Evolutionary conservation across 1,284 basidiomycete species (phyloP).

Genomic region (Cystobasidium slooffiae): DNA sequence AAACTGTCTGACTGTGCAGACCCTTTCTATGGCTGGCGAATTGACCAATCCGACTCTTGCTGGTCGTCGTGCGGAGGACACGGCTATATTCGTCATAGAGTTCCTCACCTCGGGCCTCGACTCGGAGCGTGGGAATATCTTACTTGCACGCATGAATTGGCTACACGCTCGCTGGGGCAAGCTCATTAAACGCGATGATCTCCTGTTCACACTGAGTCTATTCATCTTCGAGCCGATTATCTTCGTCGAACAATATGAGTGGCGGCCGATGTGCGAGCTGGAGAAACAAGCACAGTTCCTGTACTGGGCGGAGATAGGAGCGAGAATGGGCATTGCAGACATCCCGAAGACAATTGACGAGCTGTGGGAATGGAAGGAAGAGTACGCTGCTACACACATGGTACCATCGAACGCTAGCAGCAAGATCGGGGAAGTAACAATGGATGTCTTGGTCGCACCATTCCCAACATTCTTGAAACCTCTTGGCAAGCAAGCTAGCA

Average conservation of each 20-base stretch:
- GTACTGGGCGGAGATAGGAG: conserved; percentile 39
- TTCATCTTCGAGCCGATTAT: conserved; percentile 42
- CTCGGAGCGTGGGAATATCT: conserved; percentile 3
- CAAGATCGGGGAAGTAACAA: conserved; percentile 26
- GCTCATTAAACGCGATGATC: conserved; percentile 26
- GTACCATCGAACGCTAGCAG: conserved; percentile 15
- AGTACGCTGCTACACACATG: conserved; percentile 30
- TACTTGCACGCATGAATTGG: conserved; percentile 35
- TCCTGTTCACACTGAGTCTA: conserved; percentile 28
- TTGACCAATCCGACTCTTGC: conserved; percentile 4
- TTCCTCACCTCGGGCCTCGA: conserved; percentile 34
- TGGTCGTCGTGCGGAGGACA: conserved; percentile 30
- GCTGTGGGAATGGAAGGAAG: conserved; percentile 38
- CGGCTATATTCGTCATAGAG: conserved; percentile 16
- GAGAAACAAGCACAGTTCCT: conserved; percentile 41
- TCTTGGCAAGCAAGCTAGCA: conserved; percentile 19
- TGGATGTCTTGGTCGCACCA: conserved; percentile 25
- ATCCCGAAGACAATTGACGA: conserved; percentile 27
- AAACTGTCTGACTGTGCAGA: conserved; percentile 6
- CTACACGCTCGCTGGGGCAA: conserved; percentile 35
- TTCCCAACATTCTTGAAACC: conserved; percentile 24
- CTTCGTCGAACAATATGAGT: conserved; percentile 27
- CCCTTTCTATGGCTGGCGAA: conserved; percentile 18
- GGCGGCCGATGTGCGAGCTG: conserved; percentile 35
- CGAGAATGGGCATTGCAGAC: conserved; percentile 42